Evolutionary conservation across 352 stramenopile genomes (phyloP).

Genomic region (Globisporangium cederbergense): DNA sequence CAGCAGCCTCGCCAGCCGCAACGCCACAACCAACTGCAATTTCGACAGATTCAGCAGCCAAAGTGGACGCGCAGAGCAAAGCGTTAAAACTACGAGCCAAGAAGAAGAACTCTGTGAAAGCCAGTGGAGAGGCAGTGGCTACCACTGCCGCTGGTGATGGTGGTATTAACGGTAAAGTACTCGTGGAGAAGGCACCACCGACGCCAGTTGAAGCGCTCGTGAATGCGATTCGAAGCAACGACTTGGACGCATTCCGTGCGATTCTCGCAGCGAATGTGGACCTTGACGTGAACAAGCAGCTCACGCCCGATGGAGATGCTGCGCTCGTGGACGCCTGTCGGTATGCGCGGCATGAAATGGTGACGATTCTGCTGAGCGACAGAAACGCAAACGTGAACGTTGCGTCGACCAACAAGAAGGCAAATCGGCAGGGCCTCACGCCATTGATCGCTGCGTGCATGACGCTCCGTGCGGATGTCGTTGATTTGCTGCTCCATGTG

Average conservation of each 20-base stretch:
- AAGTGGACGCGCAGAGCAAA: neutral
- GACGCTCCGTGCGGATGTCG: slow-evolving; percentile 37
- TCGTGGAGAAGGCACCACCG: neutral
- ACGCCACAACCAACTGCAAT: no score
- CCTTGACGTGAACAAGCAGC: slow-evolving; percentile 36
- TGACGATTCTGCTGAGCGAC: slow-evolving; percentile 24
- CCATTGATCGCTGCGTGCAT: slow-evolving; percentile 57
- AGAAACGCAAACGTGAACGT: slow-evolving; percentile 38
- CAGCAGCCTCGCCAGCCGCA: no score
- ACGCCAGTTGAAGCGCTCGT: slow-evolving; percentile 18
- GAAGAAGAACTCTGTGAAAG: neutral
- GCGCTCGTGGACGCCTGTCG: slow-evolving; percentile 56
- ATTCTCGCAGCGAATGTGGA: slow-evolving; percentile 8
- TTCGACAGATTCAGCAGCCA: no score
- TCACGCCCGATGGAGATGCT: slow-evolving; percentile 32
- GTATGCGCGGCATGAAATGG: slow-evolving; percentile 46
- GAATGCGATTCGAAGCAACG: slow-evolving; percentile 13
- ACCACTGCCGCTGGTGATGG: neutral
- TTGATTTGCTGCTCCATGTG: slow-evolving; percentile 33
- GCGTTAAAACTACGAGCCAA: neutral
- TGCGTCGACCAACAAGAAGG: slow-evolving; percentile 26
- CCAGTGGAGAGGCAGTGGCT: neutral
- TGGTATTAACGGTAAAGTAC: neutral
- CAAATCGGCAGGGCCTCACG: slow-evolving; percentile 36
- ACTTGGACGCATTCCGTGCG: slow-evolving; percentile 11